Evolutionary conservation across 2,329 filamentous ascomycete genomes (phyloP).

Genomic region (Scytalidium lignicola): DNA sequence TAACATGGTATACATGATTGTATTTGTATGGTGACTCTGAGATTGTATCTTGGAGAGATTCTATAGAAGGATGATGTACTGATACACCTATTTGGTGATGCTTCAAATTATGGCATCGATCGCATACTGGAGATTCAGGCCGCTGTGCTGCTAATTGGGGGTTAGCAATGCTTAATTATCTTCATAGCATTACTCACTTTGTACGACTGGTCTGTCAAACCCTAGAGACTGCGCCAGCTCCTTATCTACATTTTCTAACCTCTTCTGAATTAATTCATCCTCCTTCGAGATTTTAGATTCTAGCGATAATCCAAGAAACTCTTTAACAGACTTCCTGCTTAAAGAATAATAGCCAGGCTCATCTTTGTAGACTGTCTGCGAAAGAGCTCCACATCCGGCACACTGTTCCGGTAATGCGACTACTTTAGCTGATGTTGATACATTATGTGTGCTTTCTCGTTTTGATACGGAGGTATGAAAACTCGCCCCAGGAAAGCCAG

Average conservation of each 20-base stretch:
- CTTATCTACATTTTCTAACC: constrained; percentile 18
- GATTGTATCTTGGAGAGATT: constrained; percentile 78
- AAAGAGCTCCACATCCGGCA: constrained; percentile 59
- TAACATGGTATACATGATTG: constrained; percentile 92
- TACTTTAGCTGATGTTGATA: neutral
- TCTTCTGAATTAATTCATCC: constrained; percentile 40
- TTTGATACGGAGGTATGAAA: neutral
- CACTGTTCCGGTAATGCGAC: constrained; percentile 49
- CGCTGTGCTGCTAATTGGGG: constrained; percentile 9
- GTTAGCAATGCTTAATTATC: constrained; percentile 5
- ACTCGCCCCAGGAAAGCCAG: neutral
- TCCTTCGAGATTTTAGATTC: constrained; percentile 25
- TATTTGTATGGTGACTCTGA: constrained; percentile 82
- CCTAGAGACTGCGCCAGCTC: constrained; percentile 7
- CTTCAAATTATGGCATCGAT: constrained; percentile 77
- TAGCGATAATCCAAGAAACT: constrained; percentile 35
- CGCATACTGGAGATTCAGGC: constrained; percentile 58
- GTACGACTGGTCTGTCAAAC: neutral
- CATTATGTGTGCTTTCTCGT: constrained; percentile 1
- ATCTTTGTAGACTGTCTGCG: constrained; percentile 47
- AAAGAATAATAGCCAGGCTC: constrained; percentile 54
- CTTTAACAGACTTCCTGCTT: constrained; percentile 44
- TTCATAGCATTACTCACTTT: neutral
- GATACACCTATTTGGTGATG: constrained; percentile 69
- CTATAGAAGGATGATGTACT: constrained; percentile 75